These are phyloP conservation scores for Neoboletus brunneissimus DNA, from an alignment of 768 basidiomycete species.

Conservation along the genomic window DNA sequence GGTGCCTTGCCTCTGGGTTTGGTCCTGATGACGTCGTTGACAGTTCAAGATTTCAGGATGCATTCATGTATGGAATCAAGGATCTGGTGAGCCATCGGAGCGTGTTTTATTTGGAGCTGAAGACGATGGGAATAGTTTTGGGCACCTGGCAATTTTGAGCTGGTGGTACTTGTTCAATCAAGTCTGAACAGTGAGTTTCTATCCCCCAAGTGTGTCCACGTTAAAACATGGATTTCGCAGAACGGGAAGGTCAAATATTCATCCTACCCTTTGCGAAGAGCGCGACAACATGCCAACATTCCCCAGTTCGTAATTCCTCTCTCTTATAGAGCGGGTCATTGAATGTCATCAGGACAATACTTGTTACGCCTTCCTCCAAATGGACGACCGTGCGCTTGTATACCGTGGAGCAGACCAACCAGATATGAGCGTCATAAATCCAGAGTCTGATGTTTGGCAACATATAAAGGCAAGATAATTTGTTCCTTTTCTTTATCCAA, in stretches of 20 bases:
- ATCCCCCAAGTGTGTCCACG: background rate
- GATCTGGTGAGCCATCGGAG: constrained; percentile 53
- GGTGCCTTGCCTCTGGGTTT: constrained; percentile 78
- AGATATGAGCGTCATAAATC: constrained; percentile 97
- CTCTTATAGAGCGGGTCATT: background rate
- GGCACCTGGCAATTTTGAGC: constrained; percentile 89
- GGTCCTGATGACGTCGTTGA: constrained; percentile 64
- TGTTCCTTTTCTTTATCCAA: background rate
- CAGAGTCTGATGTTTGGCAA: constrained; percentile 97
- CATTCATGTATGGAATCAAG: constrained; percentile 79
- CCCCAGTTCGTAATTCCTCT: constrained; percentile 58
- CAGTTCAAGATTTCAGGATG: constrained; percentile 64
- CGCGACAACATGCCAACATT: constrained; percentile 86
- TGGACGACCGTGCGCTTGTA: constrained; percentile 90
- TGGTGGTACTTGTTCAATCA: constrained; percentile 67
- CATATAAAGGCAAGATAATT: constrained; percentile 70
- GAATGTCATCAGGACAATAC: constrained; percentile 77
- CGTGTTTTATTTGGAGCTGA: constrained; percentile 1
- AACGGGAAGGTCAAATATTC: constrained; percentile 69
- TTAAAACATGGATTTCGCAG: constrained; percentile 33
- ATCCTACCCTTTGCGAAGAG: constrained; percentile 92
- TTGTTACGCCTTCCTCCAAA: constrained; percentile 90
- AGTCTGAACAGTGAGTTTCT: constrained; percentile 46
- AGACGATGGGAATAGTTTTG: constrained; percentile 62
- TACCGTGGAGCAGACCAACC: constrained; percentile 97